Base-by-base conservation (phyloP, 2,329 filamentous ascomycete genomes). In the Alternaria tenuissima region DNA sequence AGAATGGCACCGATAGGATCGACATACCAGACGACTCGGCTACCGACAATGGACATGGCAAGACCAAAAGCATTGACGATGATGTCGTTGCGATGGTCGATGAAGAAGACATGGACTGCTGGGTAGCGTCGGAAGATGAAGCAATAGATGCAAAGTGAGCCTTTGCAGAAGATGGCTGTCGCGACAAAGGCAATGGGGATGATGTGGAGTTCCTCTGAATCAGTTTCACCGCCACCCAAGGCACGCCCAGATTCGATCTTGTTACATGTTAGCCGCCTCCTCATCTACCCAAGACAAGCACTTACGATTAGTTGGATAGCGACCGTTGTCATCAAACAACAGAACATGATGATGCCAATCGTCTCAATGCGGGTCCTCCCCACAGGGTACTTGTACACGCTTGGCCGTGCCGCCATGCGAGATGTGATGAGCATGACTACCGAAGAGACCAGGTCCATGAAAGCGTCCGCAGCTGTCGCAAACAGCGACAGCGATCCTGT, bases 401-500 rank as follows among this genome's bases (percentile, higher is more conserved):
- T 88, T 41, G 87, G 85, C 56, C 84, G 81, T 22, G 81, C 81
- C n/a, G 87, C 87, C 76, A 89, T 75, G 26, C 82, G 83, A 5
- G 86, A 87, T 0, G 87, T 89, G 60, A 85, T 77, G 61, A 88
- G 82, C 82, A 89, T 88, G 49, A 89, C 86, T 42, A 84, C 81
- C 1, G 87, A 89, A 32, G 86, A 89, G 11, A 89, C 85, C 38
- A 89, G 83, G 69, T 89, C 87, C 84, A 89, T 86, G 74, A 88
- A 88, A 5, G 87, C 87, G 78, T 89, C 87, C 44, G 88, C 87
- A 26, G 88, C 85, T n/a, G 87, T 89, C 16, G 87, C 87, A 62
- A 89, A 88, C 20, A 89, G 81, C 1, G 87, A 86, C 61, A 89
- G 80, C 16, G 87, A 89, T 11, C 84, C 84, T 1, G 85, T 87